Evolutionary conservation across 345 rosid genomes (phyloP), one percentile per base, ranked within the genome.

Genomic region (Ceriops decandra): DNA sequence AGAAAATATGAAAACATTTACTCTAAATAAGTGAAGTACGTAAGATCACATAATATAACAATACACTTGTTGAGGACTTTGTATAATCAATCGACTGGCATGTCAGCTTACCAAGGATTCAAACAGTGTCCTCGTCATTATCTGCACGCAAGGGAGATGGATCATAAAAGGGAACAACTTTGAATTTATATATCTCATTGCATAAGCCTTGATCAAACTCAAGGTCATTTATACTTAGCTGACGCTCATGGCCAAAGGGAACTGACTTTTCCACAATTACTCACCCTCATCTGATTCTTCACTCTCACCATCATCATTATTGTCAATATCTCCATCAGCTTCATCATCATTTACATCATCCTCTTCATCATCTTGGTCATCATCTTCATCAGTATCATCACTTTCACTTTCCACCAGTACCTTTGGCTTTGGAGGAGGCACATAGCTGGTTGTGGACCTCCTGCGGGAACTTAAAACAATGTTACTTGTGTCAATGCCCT

Each of bases 401-500:
- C 80, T 75, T 24, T 77, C 88, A 73, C 81, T 85, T 68, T 79
- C 86, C 32, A 76, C 85, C 8, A 88, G 84, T 72, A 85, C 52
- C 76, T 85, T 83, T 46, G 95, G 87, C 83, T 85, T 91, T 75
- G 88, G 90, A 46, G 90, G 92, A 71, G 92, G 82, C 36, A 51
- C 77, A 62, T 81, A 91, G 72, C 88, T 90, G 60, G 80, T 77
- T 22, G 88, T 66, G 17, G 92, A 73, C 80, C 96, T 84, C 80
- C 95, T 87, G 49, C 99, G 90, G 52, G 97, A 85, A 76, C 85
- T 90, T 35, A 83, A 78, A 52, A 91, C 92, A 58, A 88, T 90
- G 75, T 91, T 95, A 68, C 93, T 90, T 46, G 67, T 81, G 85
- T 91, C 96, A 75, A 95, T 88, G 66, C 95, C 96, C 76, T 91